Evolutionary conservation across 805 yeast species (phyloP).

Genomic region (Yamadazyma nakazawae): DNA sequence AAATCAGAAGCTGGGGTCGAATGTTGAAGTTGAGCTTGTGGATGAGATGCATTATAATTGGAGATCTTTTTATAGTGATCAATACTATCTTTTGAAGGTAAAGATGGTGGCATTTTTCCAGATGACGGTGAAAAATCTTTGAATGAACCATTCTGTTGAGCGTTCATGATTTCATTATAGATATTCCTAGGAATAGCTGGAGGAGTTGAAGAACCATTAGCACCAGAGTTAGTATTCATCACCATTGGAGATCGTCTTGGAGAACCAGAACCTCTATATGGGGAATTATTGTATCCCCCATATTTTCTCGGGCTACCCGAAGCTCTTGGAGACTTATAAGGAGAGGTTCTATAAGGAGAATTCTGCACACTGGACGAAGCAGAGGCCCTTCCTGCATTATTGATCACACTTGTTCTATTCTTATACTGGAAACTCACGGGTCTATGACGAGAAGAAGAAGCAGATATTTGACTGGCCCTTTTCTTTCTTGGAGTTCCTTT

Average conservation of each 20-base stretch:
- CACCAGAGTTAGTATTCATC: conserved; percentile 1
- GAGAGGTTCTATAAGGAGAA: conserved; percentile 27
- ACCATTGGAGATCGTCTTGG: conserved; percentile 20
- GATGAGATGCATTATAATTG: conserved; percentile 11
- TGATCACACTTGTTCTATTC: conserved; percentile 21
- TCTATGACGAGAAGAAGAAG: conserved; percentile 29
- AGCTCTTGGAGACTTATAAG: conserved; percentile 13
- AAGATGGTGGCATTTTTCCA: conserved; percentile 35
- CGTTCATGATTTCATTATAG: conserved; percentile 40
- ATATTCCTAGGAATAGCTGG: conserved; percentile 40
- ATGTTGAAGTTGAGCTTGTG: conserved; percentile 6
- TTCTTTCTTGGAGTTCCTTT: conserved; percentile 25
- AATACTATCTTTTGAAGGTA: conserved; percentile 38
- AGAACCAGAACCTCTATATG: conserved; percentile 17
- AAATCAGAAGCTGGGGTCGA: conserved; percentile 13
- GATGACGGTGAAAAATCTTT: conserved; percentile 10
- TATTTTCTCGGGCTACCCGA: conserved; percentile 16
- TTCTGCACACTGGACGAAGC: conserved; percentile 32
- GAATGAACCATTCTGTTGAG: conserved; percentile 22
- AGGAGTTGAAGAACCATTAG: conserved; percentile 10
- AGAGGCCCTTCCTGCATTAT: conserved; percentile 20
- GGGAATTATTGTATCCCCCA: conserved; percentile 8
- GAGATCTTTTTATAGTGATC: conserved; percentile 13
- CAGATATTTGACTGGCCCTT: conserved; percentile 31
- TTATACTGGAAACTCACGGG: conserved; percentile 44